Base-by-base conservation (phyloP, 1,284 basidiomycete genomes). In the Microbotryomycetes sp. region DNA sequence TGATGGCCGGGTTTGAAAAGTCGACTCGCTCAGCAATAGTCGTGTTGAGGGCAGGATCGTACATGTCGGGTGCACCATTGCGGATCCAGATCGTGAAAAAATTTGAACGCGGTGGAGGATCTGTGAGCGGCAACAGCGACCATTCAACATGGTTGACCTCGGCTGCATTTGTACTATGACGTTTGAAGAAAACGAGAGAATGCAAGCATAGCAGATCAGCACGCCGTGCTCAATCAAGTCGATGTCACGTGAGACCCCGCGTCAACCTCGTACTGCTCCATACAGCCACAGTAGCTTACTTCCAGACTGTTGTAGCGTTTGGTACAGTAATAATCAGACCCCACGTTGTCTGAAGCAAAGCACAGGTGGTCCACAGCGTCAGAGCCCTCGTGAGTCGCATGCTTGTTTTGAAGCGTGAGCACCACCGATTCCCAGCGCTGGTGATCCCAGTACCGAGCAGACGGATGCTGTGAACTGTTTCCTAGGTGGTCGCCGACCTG, bases 61-160 rank as follows among this genome's bases (percentile, higher is more conserved):
- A 67, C 51, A 67, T 58, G n/a, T 87, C 42, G 81, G 87, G 63
- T 81, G 76, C 42, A 29, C 66, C 55, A 29, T 67, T 65, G 2
- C 66, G 60, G 15, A 67, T 45, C 49, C 54, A 67, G 36, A 67
- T 52, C 22, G 61, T 58, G 30, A 67, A 56, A 25, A 49, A 58
- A 30, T 64, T 46, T 6, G 19, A 3, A 3, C 6, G 6, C 7
- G 30, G 15, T 22, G 16, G 3, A 50, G 12, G 26, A 32, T 42
- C 6, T 28, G 50, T 3, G 2, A 22, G 31, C 6, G 15, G 23
- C 36, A 42, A 12, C 36, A 42, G 19, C 19, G 36, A 9, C 36
- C 36, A 42, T 19, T 42, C 36, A 19, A 42, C 36, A 12, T 9
- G 9, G 36, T 42, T 42, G 9, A 12, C 36, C 36, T 12, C 9